These are phyloP conservation scores for Triticum turgidum DNA, from an alignment of 176 grass and related monocot genomes.

Conservation along the genomic window DNA sequence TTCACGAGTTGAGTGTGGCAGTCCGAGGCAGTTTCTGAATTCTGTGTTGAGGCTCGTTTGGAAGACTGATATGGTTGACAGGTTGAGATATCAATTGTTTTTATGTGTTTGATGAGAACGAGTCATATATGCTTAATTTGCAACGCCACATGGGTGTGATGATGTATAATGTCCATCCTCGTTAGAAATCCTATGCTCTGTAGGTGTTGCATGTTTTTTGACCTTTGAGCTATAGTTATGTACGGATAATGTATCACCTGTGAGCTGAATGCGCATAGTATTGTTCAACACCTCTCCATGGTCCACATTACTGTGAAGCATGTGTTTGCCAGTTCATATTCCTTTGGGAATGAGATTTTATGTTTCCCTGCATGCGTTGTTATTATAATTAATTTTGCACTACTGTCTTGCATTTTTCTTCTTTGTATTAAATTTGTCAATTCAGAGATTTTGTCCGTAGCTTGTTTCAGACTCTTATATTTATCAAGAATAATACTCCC, in stretches of 20 bases:
- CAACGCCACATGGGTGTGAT: background rate
- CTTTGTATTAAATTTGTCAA: no score
- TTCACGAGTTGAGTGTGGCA: conserved; percentile 15
- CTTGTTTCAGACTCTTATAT: no score
- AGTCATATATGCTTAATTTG: background rate
- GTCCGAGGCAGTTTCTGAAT: background rate
- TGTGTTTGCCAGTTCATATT: background rate
- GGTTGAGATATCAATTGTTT: background rate
- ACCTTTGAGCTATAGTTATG: background rate
- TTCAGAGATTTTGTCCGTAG: no score
- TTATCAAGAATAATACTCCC: no score
- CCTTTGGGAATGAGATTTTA: background rate
- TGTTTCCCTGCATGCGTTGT: background rate
- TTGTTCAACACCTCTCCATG: background rate
- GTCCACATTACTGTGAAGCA: background rate
- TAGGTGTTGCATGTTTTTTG: no score
- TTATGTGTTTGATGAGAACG: background rate
- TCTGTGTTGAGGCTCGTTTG: background rate
- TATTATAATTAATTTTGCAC: background rate
- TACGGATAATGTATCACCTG: background rate
- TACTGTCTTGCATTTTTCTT: no score
- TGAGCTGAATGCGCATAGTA: background rate
- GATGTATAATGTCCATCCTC: background rate
- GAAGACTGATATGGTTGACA: background rate
- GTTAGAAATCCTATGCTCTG: background rate